Evolutionary conservation across 2,329 filamentous ascomycete species (phyloP), one percentile per base, ranked within the genome.

Genomic region (Aspergillus quadrilineatus): DNA sequence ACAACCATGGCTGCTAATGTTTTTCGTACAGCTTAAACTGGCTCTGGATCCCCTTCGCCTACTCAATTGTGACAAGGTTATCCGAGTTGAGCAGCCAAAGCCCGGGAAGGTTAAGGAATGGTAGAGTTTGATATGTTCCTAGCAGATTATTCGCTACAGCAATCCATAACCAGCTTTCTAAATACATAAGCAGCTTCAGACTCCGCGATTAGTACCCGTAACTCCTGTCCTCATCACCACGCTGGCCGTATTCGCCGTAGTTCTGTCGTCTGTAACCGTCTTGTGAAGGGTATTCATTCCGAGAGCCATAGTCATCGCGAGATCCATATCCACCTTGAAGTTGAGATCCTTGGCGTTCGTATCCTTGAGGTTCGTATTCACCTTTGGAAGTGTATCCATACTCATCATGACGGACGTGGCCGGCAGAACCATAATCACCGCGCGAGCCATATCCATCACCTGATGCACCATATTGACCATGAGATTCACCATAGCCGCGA

Each of bases 21-120:
- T 5, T 26, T 43, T n/a, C 29, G 43, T 55, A 49, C 66, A 84
- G 81, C 75, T 87, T 60, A 88, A 88, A 74, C 77, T 82, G 69
- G 83, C 85, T 12, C 83, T 85, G 64, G 85, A 88, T 67, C 85
- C 85, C n/a, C 71, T 85, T n/a, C 84, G 84, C 64, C 67, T 87
- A 62, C 76, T 87, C 28, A 87, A 87, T 63, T 85, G 82, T 65
- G 84, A 87, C 69, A 87, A 87, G 72, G 79, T 86, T 58, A 79
- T 87, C n/a, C 75, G 84, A n/a, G 75, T 80, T 39, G 77, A 83
- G 61, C 64, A 69, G 60, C 79, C 81, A 6, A 75, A 72, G 55
- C 63, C 71, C 15, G 81, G 80, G 3, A 81, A 84, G 65, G 68
- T 80, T 3, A 76, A 74, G 53, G 65, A 76, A 63, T 80, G 78